These are phyloP conservation scores for Metschnikowia vanudenii DNA, from an alignment of 805 yeast genomes.

Conservation along the genomic window DNA sequence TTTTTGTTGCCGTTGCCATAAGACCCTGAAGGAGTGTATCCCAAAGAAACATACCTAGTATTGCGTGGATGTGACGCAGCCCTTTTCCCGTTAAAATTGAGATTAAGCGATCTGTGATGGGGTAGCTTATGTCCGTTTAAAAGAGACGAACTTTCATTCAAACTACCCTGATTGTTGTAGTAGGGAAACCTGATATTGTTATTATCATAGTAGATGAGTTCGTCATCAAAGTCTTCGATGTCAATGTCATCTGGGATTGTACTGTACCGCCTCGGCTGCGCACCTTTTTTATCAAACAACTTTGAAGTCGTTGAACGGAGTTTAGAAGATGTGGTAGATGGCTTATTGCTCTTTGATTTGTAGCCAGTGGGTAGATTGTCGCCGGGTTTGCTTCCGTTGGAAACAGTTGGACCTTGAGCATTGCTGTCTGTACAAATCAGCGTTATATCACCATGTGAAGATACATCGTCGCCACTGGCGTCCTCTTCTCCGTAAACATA, in stretches of 20 bases:
- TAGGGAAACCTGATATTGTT: constrained; percentile 38
- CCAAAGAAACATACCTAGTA: constrained; percentile 40
- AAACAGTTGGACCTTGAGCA: constrained; percentile 2
- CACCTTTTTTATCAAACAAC: constrained; percentile 69
- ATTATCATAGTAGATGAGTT: constrained; percentile 46
- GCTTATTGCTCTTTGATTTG: constrained; percentile 26
- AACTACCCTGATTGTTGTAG: constrained; percentile 23
- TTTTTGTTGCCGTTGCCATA: constrained; percentile 11
- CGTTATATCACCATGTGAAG: constrained; percentile 30
- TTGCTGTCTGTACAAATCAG: constrained; percentile 14
- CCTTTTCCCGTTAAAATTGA: constrained; percentile 29
- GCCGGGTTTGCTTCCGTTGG: constrained; percentile 1
- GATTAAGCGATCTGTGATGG: constrained; percentile 41
- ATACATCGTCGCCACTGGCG: constrained; percentile 28
- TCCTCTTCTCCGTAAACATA: constrained; percentile 30
- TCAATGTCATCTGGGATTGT: constrained; percentile 65
- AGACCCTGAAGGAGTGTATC: constrained; percentile 26
- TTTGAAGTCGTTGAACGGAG: constrained; percentile 69
- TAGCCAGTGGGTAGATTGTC: constrained; percentile 4
- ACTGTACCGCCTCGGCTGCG: constrained; percentile 69
- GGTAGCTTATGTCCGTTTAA: constrained; percentile 30
- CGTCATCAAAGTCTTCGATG: constrained; percentile 55
- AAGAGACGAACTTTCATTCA: constrained; percentile 35
- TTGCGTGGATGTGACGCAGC: constrained; percentile 21
- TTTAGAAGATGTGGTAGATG: constrained; percentile 38